Percentiles rank a stretch among this genome's conserved stretches.
Conservation (phyloP, 345 rosid genomes). For the Brassica napus region Da-Ae NC_063449.1:39947001-39947500, state of each 20-base stretch:
- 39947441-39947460: conserved; percentile 45
- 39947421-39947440: conserved; percentile 32
- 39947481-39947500: conserved; percentile 36
- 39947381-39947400: conserved; percentile 72
- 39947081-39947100: conserved; percentile 32
- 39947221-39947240: conserved; percentile 31
- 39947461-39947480: conserved; percentile 48
- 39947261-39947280: conserved; percentile 51
- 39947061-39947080: conserved; percentile 61
- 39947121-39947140: conserved; percentile 72
- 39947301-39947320: conserved; percentile 59
- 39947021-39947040: conserved; percentile 41
- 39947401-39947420: conserved; percentile 79
- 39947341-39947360: conserved; percentile 39
- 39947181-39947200: conserved; percentile 37
- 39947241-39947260: conserved; percentile 54
- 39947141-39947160: conserved; percentile 68
- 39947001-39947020: conserved; percentile 40
- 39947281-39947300: conserved; percentile 42
- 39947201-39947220: conserved; percentile 34
- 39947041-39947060: conserved; percentile 51
- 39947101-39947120: conserved; percentile 70
- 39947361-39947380: conserved; percentile 70
- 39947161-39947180: conserved; percentile 46
- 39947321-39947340: conserved; percentile 6